Evolutionary conservation across 2,329 filamentous ascomycete species (phyloP), one percentile per base, ranked within the genome.

Genomic region (Colletotrichum orbiculare): DNA sequence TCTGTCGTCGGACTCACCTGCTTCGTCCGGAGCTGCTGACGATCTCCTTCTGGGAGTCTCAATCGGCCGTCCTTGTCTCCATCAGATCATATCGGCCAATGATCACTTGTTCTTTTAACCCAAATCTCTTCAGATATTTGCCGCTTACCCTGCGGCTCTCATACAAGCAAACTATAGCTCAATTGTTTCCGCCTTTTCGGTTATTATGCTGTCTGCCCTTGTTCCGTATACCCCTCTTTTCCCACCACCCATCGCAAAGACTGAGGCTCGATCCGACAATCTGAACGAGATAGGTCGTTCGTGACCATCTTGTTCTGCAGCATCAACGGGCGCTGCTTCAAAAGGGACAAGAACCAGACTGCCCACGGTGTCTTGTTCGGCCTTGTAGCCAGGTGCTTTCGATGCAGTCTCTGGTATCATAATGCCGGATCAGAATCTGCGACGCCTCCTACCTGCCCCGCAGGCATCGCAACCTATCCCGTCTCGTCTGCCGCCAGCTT

Each of bases 211-310:
- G 35, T 37, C 50, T 50, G 25, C 39, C 42, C 41, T 43, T 12
- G 13, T 43, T 52, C 58, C 41, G 10, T 56, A 62, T 62, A 62
- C 58, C 62, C 58, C 46, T 65, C 52, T 55, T 39, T 65, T 57
- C 15, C 15, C 37, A 11, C 25, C 25, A 25, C 38, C 25, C 62
- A 52, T 48, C 35, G 41, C 58, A 33, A 65, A 41, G 41, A 45
- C 9, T 50, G 15, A 46, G 42, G 50, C 34, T 38, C 45, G 34
- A 35, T 55, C 39, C 47, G 47, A 25, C 9, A 34, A 17, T 4
- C 15, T 45, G 33, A 41, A 33, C 58, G 13, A 41, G n/a, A 42
- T 33, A 13, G 25, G 35, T 34, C 41, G 17, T 25, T 52, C 52
- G 47, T 56, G 62, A 52, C 41, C 47, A 15, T 15, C 17, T 41